These are phyloP conservation scores for Penicillium silybi DNA, from an alignment of 495 filamentous ascomycete genomes.

Conservation along the genomic window DNA sequence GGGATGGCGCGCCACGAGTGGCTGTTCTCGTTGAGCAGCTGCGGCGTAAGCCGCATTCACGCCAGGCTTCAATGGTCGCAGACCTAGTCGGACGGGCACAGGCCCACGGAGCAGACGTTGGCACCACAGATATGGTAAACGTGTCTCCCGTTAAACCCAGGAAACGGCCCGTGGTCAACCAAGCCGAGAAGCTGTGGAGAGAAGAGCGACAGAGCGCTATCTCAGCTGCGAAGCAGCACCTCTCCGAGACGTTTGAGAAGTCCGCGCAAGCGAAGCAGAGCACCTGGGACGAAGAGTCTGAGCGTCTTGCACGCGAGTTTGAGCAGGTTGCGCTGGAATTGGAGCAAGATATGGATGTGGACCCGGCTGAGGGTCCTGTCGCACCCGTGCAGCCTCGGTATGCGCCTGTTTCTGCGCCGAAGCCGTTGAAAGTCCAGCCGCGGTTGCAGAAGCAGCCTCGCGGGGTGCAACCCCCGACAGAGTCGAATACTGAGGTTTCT, in stretches of 20 bases:
- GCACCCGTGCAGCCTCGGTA: neutral
- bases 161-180: constrained; percentile 43
- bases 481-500: constrained; percentile 4
- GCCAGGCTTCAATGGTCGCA: constrained; percentile 39
- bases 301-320: constrained; percentile 41
- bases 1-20: constrained; percentile 26
- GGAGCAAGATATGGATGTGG: constrained; percentile 22
- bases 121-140: neutral
- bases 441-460: constrained; percentile 32
- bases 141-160: constrained; percentile 18
- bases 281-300: constrained; percentile 43
- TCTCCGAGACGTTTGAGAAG: constrained; percentile 33
- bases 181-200: constrained; percentile 42
- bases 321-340: constrained; percentile 47
- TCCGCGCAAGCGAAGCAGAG: constrained; percentile 29
- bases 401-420: constrained; percentile 13
- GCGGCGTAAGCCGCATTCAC: constrained; percentile 34
- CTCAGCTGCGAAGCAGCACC: constrained; percentile 38
- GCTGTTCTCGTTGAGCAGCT: constrained; percentile 44
- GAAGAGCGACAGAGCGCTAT: constrained; percentile 36
- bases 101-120: neutral
- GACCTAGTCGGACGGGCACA: constrained; percentile 26
- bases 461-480: constrained; percentile 1
- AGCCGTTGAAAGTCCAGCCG: constrained; percentile 37
- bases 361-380: neutral